These are phyloP conservation scores for Dryadomyces quercus-mongolicae DNA, from an alignment of 2,329 filamentous ascomycete species.

Conservation along the genomic window DNA sequence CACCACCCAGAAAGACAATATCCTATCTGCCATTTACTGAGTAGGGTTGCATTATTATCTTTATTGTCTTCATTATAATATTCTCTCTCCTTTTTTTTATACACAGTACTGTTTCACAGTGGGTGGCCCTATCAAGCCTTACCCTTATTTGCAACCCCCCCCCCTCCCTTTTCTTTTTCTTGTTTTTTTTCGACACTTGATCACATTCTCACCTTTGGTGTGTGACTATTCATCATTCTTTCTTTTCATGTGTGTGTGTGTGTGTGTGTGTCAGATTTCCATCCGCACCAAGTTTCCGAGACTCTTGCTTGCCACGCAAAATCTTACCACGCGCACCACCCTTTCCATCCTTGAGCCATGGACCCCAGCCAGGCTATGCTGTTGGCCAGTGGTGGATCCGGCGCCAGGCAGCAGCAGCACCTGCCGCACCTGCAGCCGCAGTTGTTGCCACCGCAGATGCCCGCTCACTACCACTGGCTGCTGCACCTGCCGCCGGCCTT, in stretches of 20 bases:
- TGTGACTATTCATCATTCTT: too few relatives aligned
- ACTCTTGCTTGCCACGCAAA: too few relatives aligned
- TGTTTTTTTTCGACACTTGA: background rate
- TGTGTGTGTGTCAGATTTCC: too few relatives aligned
- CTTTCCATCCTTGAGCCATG: too few relatives aligned
- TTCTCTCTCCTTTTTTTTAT: background rate
- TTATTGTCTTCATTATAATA: background rate
- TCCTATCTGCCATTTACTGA: background rate
- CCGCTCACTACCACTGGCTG: slow-evolving; percentile 8
- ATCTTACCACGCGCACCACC: background rate
- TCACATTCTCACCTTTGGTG: background rate
- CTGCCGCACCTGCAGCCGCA: background rate
- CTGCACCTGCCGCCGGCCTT: slow-evolving; percentile 9
- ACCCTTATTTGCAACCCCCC: background rate
- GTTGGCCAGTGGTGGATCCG: background rate
- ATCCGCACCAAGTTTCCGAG: too few relatives aligned
- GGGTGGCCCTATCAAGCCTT: background rate
- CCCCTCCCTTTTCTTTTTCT: background rate
- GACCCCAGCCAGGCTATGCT: background rate
- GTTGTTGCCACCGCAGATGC: background rate
- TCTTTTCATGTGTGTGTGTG: too few relatives aligned
- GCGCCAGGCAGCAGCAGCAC: background rate
- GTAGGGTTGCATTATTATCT: background rate
- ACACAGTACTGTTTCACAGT: background rate
- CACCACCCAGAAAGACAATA: too few relatives aligned